These are phyloP conservation scores for Coniochaeta pulveracea DNA, from an alignment of 2,329 filamentous ascomycete species.

Conservation along the genomic window DNA sequence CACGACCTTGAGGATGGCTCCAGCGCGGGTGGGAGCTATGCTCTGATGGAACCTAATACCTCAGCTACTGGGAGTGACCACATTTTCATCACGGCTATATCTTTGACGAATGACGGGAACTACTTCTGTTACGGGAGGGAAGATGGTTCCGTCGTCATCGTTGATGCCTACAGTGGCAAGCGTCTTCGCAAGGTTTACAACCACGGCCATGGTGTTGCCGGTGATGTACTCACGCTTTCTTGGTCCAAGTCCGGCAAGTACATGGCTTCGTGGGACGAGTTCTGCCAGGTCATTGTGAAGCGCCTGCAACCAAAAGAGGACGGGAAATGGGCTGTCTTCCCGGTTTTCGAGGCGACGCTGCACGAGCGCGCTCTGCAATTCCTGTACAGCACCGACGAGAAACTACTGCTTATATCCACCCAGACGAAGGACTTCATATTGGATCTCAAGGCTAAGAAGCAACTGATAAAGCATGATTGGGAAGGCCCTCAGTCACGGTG, in stretches of 20 bases:
- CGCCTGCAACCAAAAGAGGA: constrained; percentile 3
- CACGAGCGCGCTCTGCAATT: neutral
- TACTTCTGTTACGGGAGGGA: constrained; percentile 4
- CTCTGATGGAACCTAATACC: constrained; percentile 1
- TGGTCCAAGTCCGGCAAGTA: constrained; percentile 4
- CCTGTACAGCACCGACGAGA: constrained; percentile 4
- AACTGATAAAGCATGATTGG: neutral
- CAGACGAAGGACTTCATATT: neutral
- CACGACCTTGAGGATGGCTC: constrained; percentile 2
- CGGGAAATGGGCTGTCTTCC: constrained; percentile 4
- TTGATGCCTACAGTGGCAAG: neutral
- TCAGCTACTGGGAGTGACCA: neutral
- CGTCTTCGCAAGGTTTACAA: constrained; percentile 4
- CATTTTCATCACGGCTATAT: constrained; percentile 1
- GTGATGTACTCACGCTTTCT: neutral
- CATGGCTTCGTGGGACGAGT: constrained; percentile 3
- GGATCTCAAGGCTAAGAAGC: constrained; percentile 2
- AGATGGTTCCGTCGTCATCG: constrained; percentile 3
- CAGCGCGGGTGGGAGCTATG: constrained; percentile 1
- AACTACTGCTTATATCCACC: constrained; percentile 1
- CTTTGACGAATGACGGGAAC: neutral
- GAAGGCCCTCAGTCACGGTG: neutral
- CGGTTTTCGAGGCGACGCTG: neutral
- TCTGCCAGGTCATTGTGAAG: neutral
- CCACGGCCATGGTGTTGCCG: neutral